These are phyloP conservation scores for Penicillium glabrum DNA, from an alignment of 2,329 filamentous ascomycete species.

Conservation along the genomic window DNA sequence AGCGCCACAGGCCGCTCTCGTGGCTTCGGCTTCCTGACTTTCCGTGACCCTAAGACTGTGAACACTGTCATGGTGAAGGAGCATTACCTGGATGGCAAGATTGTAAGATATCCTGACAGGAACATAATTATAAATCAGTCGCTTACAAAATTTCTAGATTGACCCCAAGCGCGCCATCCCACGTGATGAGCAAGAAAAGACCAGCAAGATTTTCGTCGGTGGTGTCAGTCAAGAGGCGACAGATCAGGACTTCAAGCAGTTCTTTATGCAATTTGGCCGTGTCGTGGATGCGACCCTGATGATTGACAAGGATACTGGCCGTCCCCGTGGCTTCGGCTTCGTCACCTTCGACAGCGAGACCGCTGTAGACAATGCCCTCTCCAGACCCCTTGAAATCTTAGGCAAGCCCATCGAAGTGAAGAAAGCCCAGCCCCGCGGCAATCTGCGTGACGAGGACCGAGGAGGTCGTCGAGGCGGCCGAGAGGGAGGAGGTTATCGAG, in stretches of 20 bases:
- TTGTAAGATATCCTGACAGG: conserved; percentile 62
- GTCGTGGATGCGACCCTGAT: conserved; percentile 97
- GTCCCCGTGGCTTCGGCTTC: conserved; percentile 93
- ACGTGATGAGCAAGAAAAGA: conserved; percentile 95
- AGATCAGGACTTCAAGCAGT: conserved; percentile 92
- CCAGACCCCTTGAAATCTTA: conserved; percentile 82
- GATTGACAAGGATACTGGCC: conserved; percentile 99
- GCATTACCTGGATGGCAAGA: conserved; percentile 96
- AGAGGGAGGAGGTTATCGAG: conserved; percentile 37
- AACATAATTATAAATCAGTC: conserved; percentile 23
- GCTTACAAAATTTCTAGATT: conserved; percentile 60
- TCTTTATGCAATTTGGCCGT: conserved; percentile 93
- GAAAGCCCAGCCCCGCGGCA: conserved; percentile 92
- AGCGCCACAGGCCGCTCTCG: conserved; percentile 88
- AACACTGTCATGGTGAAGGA: conserved; percentile 99
- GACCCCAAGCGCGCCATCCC: conserved; percentile 97
- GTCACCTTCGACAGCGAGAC: conserved; percentile 97
- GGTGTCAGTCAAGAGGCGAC: conserved; percentile 97
- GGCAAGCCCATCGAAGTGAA: conserved; percentile 98
- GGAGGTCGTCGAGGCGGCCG: conserved; percentile 49
- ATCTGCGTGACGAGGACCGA: conserved; percentile 87
- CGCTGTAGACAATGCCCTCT: conserved; percentile 87
- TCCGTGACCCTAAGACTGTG: conserved; percentile 95
- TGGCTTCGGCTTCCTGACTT: conserved; percentile 96
- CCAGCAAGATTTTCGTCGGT: conserved; percentile 97